phyloP scores from a whole-genome alignment of 2,329 filamentous ascomycete genomes.

The Tolypocladium ophioglossoides region DNA sequence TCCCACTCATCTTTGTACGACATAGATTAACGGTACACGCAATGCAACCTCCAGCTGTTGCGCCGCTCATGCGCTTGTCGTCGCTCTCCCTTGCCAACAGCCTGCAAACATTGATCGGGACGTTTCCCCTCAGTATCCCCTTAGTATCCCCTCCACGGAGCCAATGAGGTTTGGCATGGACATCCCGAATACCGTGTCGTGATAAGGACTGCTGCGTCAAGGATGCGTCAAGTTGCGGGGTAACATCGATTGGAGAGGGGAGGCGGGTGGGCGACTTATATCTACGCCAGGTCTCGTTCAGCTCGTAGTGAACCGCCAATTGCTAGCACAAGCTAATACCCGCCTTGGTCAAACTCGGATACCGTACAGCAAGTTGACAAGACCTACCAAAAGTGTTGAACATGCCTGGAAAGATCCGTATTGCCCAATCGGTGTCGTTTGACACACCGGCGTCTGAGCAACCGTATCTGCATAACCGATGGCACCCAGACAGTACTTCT shows the following conservation, averaged over 20 bases:
- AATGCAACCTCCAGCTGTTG: too few species aligned
- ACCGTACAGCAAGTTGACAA: too few species aligned
- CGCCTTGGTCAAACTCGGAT: background rate
- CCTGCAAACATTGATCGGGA: background rate
- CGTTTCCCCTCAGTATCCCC: background rate
- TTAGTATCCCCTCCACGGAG: background rate
- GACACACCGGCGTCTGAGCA: conserved; percentile 63
- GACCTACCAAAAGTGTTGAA: background rate
- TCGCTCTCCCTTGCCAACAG: background rate
- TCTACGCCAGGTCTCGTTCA: background rate
- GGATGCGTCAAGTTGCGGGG: background rate
- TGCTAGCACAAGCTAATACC: background rate
- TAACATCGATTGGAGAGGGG: background rate
- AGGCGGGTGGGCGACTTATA: background rate
- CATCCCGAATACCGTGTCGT: background rate
- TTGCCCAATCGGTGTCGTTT: conserved; percentile 37
- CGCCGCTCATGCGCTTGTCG: too few species aligned
- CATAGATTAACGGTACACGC: too few species aligned
- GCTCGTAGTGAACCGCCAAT: background rate
- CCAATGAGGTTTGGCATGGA: background rate
- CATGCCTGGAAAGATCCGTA: conserved; percentile 45
- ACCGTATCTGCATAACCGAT: conserved; percentile 67
- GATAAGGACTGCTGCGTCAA: too few species aligned
- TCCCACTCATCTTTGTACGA: background rate
- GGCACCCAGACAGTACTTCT: conserved; percentile 75